Evolutionary conservation across 2,329 filamentous ascomycete species (phyloP), one percentile per base, ranked within the genome.

Genomic region (Fusarium torulosum): DNA sequence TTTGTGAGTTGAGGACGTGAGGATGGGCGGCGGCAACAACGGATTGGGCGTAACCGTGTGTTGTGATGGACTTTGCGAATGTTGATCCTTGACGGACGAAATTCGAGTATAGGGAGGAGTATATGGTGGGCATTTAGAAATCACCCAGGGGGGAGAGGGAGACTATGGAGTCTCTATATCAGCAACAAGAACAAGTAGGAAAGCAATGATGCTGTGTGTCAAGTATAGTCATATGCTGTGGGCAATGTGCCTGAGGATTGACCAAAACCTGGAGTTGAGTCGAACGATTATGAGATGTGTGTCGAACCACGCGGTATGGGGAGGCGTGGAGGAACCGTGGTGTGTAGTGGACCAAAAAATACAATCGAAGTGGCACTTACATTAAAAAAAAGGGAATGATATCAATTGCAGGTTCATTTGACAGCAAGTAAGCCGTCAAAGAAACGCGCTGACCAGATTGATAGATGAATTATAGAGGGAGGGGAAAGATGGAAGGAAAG

Each of bases 1-100:
- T 89, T 79, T 88, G 93, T 78, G 83, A 89, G 86, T 90, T 93
- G 87, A 85, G 88, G 86, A 83, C 91, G 90, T 86, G 85, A 57
- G 87, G 87, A 68, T 97, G 94, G 69, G 93, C 93, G 75, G 94
- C 95, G 77, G 96, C 96, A 82, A 99, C 94, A 82, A 98, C 91
- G 68, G 94, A 97, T 80, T 98, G 95, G 75, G 94, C 94, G 87
- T 97, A 98, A 82, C 95, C 95, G 88, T 98, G 93, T 79, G 93
- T 94, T 80, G 93, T 95, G 80, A 98, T 91, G 77, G 94, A 94
- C 85, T 98, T 98, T 78, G 93, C 90, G 76, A 80, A 79, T 76
- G 79, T 77, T 83, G 97, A 91, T 91, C 93, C 94, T 87, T 95
- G 92, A 86, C 96, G 95, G 89, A 97, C 93, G 86, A 98, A 92